A percentile compares a stretch with the other conserved stretches of the same genome.
These are phyloP conservation scores for Dichotomocladium elegans DNA, from an alignment of 371 early-diverging fungal genomes.

Conservation along the genomic window DNA sequence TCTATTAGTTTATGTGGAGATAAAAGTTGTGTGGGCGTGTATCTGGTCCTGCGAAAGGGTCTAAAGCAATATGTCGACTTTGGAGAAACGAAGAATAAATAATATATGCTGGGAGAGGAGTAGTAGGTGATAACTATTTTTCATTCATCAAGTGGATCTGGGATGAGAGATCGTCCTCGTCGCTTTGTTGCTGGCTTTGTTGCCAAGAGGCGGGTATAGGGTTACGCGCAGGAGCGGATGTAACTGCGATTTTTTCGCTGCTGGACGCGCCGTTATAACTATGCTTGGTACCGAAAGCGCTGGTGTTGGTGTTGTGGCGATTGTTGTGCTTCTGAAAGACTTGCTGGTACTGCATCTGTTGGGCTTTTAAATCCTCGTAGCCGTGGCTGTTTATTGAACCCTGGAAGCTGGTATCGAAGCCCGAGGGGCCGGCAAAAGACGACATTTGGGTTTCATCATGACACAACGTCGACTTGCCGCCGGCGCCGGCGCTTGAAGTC, in stretches of 20 bases:
- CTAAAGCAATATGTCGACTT: too few species aligned
- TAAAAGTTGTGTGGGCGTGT: too few species aligned
- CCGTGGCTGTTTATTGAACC: constrained; percentile 5
- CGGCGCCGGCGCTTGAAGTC: constrained; percentile 10
- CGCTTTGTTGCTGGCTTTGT: not conserved
- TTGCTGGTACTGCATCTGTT: constrained; percentile 17
- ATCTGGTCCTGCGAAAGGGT: too few species aligned
- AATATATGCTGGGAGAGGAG: too few species aligned
- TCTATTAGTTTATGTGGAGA: too few species aligned
- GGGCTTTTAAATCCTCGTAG: constrained; percentile 14
- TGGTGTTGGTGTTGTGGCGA: not conserved
- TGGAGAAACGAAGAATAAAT: too few species aligned
- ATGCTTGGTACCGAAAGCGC: not conserved
- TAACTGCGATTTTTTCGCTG: not conserved
- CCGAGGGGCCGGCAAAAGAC: not conserved
- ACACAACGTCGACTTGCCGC: constrained; percentile 1
- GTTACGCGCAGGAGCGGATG: too few species aligned
- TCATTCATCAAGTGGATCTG: constrained; percentile 5
- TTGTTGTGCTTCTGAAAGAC: constrained; percentile 18
- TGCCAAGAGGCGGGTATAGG: too few species aligned
- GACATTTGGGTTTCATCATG: constrained; percentile 8
- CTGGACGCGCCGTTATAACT: not conserved
- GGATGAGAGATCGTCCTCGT: constrained; percentile 9
- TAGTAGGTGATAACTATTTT: not conserved
- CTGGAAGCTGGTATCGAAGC: constrained; percentile 9